phyloP scores from a whole-genome alignment of 2,329 filamentous ascomycete species.

The Didymella keratinophila region DNA sequence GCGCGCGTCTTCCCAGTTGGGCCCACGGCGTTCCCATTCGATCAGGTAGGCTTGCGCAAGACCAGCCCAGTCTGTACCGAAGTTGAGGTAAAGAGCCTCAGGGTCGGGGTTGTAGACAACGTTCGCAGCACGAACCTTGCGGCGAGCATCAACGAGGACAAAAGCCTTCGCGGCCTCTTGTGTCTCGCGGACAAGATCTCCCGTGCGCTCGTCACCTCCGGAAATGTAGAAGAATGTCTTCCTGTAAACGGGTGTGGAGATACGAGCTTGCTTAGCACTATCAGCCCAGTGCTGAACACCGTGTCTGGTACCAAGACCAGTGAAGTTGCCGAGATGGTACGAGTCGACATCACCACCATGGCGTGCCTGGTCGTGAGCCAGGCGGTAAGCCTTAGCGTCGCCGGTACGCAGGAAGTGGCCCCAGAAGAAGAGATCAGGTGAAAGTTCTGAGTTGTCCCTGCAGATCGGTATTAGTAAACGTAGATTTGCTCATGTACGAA shows the following conservation, averaged over 20 bases:
- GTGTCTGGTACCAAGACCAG: conserved; percentile 68
- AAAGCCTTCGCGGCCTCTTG: conserved; percentile 64
- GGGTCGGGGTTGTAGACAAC: conserved; percentile 56
- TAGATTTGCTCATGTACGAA: no score
- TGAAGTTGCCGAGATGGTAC: conserved; percentile 66
- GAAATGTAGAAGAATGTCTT: conserved; percentile 66
- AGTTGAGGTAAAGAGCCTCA: conserved; percentile 57
- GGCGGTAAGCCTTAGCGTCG: conserved; percentile 63
- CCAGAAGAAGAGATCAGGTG: conserved; percentile 70
- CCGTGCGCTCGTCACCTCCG: conserved; percentile 64
- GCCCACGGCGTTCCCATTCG: conserved; percentile 66
- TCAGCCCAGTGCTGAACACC: conserved; percentile 69
- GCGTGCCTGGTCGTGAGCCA: conserved; percentile 66
- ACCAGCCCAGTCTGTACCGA: conserved; percentile 68
- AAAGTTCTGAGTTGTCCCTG: conserved; percentile 71
- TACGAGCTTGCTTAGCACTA: conserved; percentile 68
- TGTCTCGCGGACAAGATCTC: conserved; percentile 61
- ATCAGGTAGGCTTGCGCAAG: conserved; percentile 66
- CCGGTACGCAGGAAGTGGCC: conserved; percentile 68
- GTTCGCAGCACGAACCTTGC: conserved; percentile 65
- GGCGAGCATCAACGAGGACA: conserved; percentile 62
- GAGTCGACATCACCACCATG: conserved; percentile 69
- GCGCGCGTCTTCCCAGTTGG: conserved; percentile 62
- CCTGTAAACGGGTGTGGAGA: conserved; percentile 65
- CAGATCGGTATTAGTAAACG: no score